Base-by-base conservation (phyloP, 2,329 filamentous ascomycete species). In the Kalaharituber pfeilii region DNA sequence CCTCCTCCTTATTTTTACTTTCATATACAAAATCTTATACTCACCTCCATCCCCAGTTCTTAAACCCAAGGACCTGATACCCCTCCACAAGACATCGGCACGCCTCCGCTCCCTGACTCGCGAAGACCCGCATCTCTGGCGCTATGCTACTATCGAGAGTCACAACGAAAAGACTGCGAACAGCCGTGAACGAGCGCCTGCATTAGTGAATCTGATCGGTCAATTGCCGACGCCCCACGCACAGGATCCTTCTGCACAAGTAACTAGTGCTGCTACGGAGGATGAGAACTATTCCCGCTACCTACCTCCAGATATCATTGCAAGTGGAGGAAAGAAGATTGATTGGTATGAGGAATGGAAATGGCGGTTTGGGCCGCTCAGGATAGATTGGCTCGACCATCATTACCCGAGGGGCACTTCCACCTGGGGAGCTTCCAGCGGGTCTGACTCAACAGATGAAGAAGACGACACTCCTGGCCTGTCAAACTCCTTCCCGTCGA, bases 261-360 rank as follows among this genome's bases (percentile, higher is more conserved):
- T 11, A 22, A 11, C 42, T 4, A 13, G 13, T 15, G 42, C 15
- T 15, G 22, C 18, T 3, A 11, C 2, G 15, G 18, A 25, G 22
- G n/a, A n/a, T n/a, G 15, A 22, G 22, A 22, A 22, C 24, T 47
- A 47, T 47, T 47, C 24, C 18, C n/a, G 42, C 22, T 22, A 47
- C 42, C 22, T 20, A 13, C 42, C 24, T 20, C 18, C 24, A 11
- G 25, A 47, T 13, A 20, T 22, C n/a, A 22, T 13, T 18, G 42
- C 42, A 20, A 22, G n/a, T 47, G 42, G 42, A 6, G 42, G 18
- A 47, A 47, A 22, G 24, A 47, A 61, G 24, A 57, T 63, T 18
- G 62, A 63, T 51, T 63, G 62, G 62, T 63, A 63, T 47, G 60
- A 58, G 30, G 62, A 63, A 50, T 63, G 59, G 30, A 60, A 61